These are phyloP conservation scores for Exserohilum rostratum DNA, from an alignment of 2,329 filamentous ascomycete species.

Conservation along the genomic window DNA sequence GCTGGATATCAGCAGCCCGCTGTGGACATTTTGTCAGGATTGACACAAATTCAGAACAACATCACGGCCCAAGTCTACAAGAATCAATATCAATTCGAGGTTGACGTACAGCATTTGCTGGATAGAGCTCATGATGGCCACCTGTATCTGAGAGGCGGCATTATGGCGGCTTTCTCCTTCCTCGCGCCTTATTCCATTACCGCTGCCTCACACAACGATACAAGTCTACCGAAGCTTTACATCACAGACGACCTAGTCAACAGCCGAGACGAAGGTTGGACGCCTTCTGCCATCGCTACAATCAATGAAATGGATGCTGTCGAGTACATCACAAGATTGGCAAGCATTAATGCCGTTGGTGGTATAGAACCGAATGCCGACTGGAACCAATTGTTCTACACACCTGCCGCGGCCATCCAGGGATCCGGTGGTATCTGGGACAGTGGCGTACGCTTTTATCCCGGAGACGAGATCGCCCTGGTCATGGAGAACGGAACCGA, in stretches of 20 bases:
- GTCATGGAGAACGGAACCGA: slow-evolving; percentile 33
- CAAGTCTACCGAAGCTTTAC: slow-evolving; percentile 39
- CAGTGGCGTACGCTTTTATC: slow-evolving; percentile 44
- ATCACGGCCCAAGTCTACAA: slow-evolving; percentile 36
- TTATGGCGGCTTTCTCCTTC: slow-evolving; percentile 38
- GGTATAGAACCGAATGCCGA: slow-evolving; percentile 51
- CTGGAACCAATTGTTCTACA: slow-evolving; percentile 47
- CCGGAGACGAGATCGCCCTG: slow-evolving; percentile 36
- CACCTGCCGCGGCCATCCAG: slow-evolving; percentile 25
- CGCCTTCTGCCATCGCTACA: slow-evolving; percentile 28
- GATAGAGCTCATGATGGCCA: slow-evolving; percentile 44
- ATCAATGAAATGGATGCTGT: slow-evolving; percentile 37
- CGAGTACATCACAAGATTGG: slow-evolving; percentile 31
- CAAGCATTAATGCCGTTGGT: slow-evolving; percentile 41
- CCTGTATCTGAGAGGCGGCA: slow-evolving; percentile 28
- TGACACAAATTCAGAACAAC: slow-evolving; percentile 34
- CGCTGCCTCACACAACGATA: slow-evolving; percentile 32
- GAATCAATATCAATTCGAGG: slow-evolving; percentile 50
- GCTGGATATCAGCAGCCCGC: slow-evolving; percentile 50
- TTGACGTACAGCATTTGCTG: slow-evolving; percentile 43
- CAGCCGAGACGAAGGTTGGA: slow-evolving; percentile 25
- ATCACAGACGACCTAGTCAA: slow-evolving; percentile 38
- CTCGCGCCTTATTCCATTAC: slow-evolving; percentile 30
- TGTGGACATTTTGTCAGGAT: slow-evolving; percentile 40
- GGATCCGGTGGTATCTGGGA: slow-evolving; percentile 19